Percentiles rank a stretch among this genome's conserved stretches.
These are phyloP conservation scores for Verticillium albo-atrum DNA, from an alignment of 2,329 filamentous ascomycete genomes.

Conservation along the genomic window DNA sequence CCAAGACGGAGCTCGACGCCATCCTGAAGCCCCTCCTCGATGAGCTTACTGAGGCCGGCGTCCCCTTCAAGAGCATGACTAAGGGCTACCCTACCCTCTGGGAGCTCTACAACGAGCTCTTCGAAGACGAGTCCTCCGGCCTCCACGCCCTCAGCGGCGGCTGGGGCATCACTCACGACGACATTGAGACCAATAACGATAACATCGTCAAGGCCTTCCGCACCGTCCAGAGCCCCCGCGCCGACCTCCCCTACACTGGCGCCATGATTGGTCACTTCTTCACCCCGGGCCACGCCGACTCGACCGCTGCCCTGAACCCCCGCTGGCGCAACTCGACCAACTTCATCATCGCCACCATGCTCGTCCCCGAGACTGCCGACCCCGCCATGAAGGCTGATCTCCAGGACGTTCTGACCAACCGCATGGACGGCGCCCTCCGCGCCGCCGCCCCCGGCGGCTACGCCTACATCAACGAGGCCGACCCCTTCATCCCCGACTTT, in stretches of 20 bases:
- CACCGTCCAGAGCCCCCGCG: conserved; percentile 21
- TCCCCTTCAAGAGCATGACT: conserved; percentile 21
- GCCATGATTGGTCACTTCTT: conserved; percentile 32
- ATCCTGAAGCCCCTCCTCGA: conserved; percentile 29
- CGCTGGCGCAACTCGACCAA: conserved; percentile 27
- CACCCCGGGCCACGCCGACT: conserved; percentile 23
- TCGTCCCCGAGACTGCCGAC: conserved; percentile 29
- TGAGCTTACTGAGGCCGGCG: conserved; percentile 21
- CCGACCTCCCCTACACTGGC: conserved; percentile 19
- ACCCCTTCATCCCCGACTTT: conserved; percentile 29
- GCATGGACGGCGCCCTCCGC: conserved; percentile 29
- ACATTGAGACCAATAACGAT: conserved; percentile 27
- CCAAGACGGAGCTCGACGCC: conserved; percentile 23
- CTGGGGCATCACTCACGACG: conserved; percentile 29
- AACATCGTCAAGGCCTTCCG: conserved; percentile 29
- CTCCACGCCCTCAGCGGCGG: conserved; percentile 29
- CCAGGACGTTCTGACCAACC: conserved; percentile 32
- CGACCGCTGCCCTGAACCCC: conserved; percentile 31
- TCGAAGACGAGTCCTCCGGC: conserved; percentile 28
- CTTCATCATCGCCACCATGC: conserved; percentile 28
- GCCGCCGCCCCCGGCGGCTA: conserved; percentile 31
- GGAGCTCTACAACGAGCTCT: conserved; percentile 31
- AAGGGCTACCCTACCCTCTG: conserved; percentile 27
- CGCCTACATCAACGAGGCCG: conserved; percentile 41
- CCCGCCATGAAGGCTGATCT: conserved; percentile 35